Conservation (phyloP, 352 stramenopile genomes). For the Peronospora belbahrii region DNA sequence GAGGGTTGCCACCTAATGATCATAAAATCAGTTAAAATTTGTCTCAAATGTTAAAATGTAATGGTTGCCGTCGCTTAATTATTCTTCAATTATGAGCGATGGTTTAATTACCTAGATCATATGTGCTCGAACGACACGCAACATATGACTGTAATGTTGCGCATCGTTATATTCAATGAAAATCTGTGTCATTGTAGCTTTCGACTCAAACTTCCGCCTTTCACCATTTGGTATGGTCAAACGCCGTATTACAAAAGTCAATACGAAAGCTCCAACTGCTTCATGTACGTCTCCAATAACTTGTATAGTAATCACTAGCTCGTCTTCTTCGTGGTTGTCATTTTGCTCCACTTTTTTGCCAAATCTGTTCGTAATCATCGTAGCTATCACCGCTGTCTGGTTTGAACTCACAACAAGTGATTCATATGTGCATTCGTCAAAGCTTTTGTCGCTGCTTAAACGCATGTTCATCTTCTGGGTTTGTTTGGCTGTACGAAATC, state of each 20-base stretch:
- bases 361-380: conserved; percentile 28
- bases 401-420: conserved; percentile 51
- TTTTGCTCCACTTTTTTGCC: conserved; percentile 29
- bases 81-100: too few species aligned
- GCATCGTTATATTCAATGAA: too few species aligned
- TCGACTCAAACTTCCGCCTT: conserved; percentile 18
- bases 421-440: conserved; percentile 37
- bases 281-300: neutral
- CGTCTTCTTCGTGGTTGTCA: conserved; percentile 9
- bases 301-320: neutral
- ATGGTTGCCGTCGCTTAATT: too few species aligned
- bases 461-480: conserved; percentile 54
- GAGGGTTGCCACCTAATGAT: too few species aligned
- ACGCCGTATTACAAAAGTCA: conserved; percentile 1
- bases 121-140: too few species aligned
- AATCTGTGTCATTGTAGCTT: too few species aligned
- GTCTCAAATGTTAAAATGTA: too few species aligned
- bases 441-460: conserved; percentile 41
- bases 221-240: conserved; percentile 13
- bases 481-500: conserved; percentile 38
- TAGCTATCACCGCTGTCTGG: conserved; percentile 34
- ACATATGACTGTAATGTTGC: too few species aligned
- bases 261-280: neutral
- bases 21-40: too few species aligned
- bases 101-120: too few species aligned